phyloP scores from a whole-genome alignment of 805 yeast genomes.

The Candida lessepsii region DNA sequence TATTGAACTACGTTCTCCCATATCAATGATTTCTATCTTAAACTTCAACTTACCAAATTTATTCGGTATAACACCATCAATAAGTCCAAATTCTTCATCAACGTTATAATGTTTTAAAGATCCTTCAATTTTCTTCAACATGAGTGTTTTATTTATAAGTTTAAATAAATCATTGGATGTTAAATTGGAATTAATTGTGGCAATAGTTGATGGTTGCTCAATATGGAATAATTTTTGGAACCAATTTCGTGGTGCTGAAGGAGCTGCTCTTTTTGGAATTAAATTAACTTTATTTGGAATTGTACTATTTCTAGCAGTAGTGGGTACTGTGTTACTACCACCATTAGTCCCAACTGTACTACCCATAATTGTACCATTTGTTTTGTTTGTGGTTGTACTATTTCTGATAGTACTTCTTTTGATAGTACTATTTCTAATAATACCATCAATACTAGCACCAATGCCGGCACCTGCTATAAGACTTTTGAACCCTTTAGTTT shows the following conservation, averaged over 20 bases:
- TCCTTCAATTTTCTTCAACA: conserved; percentile 50
- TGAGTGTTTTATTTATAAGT: conserved; percentile 40
- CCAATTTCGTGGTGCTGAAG: conserved; percentile 43
- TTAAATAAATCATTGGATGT: conserved; percentile 30
- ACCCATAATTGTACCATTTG: too few species aligned
- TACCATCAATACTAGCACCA: too few species aligned
- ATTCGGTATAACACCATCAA: conserved; percentile 49
- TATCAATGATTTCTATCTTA: conserved; percentile 41
- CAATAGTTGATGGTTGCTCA: conserved; percentile 21
- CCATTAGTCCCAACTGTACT: conserved; percentile 19
- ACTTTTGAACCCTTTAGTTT: too few species aligned
- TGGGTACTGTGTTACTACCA: conserved; percentile 1
- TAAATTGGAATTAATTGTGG: conserved; percentile 33
- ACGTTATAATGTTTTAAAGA: conserved; percentile 42
- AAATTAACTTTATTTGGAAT: neutral
- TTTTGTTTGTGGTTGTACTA: too few species aligned
- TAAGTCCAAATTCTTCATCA: conserved; percentile 42
- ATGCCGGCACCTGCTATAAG: too few species aligned
- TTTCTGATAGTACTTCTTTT: too few species aligned
- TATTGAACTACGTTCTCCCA: conserved; percentile 37
- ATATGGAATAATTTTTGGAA: conserved; percentile 37
- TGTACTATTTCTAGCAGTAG: neutral
- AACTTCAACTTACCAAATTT: conserved; percentile 47
- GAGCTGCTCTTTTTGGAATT: conserved; percentile 24
- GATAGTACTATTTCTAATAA: too few species aligned